Base-by-base conservation (phyloP, 345 rosid species). In the Bruguiera gymnorhiza region DNA sequence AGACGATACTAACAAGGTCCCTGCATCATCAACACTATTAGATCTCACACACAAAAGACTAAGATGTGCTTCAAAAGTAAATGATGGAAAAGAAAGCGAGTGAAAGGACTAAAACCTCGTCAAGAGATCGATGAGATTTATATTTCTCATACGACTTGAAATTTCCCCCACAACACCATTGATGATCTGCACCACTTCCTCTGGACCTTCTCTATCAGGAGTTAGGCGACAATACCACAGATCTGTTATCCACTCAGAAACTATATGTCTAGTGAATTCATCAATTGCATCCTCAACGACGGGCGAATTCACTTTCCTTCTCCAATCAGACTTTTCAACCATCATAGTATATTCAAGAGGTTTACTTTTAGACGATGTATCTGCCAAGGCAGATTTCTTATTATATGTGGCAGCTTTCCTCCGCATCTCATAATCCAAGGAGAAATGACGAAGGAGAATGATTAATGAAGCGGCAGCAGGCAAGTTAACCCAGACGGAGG, bases 141-240 rank as follows among this genome's bases (percentile, higher is more conserved):
- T 79, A 65, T 86, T 89, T 75, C 86, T 90, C 74, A 88, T 66
- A 20, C 98, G 94, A 68, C 85, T 73, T 46, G 99, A 89, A 73
- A 92, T 29, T 72, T 92, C 93, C 60, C 97, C 99, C 26, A 92
- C 83, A 81, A 84, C 94, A 70, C 83, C 82, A 73, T 90, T 92
- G 20, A 92, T 82, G 65, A 92, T 82, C 73, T 64, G 85, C 57
- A 86, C 87, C 75, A 96, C 80, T 66, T 92, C 99, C 72, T 87
- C 99, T 23, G 99, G 99, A 37, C 92, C 97, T 79, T 90, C 84
- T 75, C 70, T 83, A 83, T 96, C 99, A 66, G 90, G 82, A 60
- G 99, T 96, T 73, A 96, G 69, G 53, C 91, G 93, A 62, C 89
- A 83, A 81, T 96, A 96, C 99, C 99, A 96, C 11, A 92, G 86